Conservation (phyloP, 2,329 filamentous ascomycete species). For the Arthrobotrys conoides region DNA sequence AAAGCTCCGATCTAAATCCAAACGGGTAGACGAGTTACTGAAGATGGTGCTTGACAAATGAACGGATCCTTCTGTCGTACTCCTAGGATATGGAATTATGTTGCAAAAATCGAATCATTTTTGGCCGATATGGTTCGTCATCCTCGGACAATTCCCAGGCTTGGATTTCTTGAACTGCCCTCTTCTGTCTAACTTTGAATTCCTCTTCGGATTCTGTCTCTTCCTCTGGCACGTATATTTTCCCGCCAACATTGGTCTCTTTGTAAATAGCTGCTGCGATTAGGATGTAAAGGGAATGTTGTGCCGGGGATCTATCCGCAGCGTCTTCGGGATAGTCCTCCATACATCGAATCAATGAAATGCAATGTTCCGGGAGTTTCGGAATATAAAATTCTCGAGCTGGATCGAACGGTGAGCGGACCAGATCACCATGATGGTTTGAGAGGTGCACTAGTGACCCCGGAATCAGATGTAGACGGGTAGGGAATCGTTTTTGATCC, state of each 20-base stretch:
- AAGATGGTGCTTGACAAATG: not conserved
- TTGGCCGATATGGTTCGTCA: conserved; percentile 26
- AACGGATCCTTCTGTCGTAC: not conserved
- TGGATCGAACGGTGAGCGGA: conserved; percentile 5
- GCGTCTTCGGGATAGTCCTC: conserved; percentile 1
- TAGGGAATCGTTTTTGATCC: not conserved
- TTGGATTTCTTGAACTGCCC: conserved; percentile 4
- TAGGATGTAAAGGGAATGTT: not conserved
- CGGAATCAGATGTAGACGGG: conserved; percentile 2
- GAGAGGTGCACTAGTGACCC: conserved; percentile 31
- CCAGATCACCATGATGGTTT: not conserved
- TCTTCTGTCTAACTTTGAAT: not conserved
- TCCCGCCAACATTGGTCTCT: conserved; percentile 7
- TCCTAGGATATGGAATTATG: not conserved
- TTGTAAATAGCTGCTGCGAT: conserved; percentile 11
- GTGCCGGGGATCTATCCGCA: not conserved
- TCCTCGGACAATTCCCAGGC: not conserved
- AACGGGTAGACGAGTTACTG: not conserved
- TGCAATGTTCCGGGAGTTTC: conserved; percentile 7
- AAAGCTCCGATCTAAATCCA: not conserved
- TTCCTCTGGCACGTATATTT: conserved; percentile 16
- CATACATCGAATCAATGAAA: conserved; percentile 23
- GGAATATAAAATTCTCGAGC: not conserved
- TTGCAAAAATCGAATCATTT: conserved; percentile 10
- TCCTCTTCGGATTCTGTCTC: conserved; percentile 9